Percentiles rank a stretch among this genome's conserved stretches.
Evolutionary conservation across 164 flowering plant genomes (phyloP).

Genomic region (Nymphaea colorata): DNA sequence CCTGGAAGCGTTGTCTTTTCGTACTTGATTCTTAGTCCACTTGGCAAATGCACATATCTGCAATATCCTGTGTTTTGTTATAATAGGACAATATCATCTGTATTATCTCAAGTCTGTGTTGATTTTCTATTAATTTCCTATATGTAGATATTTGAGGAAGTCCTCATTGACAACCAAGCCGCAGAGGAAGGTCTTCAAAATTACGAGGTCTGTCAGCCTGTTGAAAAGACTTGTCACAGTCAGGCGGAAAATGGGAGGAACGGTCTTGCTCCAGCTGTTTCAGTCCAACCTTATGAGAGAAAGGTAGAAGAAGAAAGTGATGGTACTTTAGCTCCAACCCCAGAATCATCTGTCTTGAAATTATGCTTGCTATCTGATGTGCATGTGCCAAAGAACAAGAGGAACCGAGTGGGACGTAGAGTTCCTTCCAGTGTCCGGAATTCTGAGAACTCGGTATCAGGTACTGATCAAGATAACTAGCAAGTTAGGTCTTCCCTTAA

Average conservation of each 20-base stretch:
- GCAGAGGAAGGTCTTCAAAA: slow-evolving; percentile 24
- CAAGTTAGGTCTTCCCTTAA: background rate
- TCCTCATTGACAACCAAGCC: slow-evolving; percentile 29
- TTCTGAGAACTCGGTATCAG: slow-evolving; percentile 5
- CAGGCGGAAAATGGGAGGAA: background rate
- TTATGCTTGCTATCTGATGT: slow-evolving; percentile 32
- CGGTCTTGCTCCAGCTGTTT: background rate
- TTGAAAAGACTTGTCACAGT: slow-evolving; percentile 10
- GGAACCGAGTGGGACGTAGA: slow-evolving; percentile 71
- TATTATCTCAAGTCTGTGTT: too few species aligned
- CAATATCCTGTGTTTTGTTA: too few species aligned
- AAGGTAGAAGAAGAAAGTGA: slow-evolving; percentile 23
- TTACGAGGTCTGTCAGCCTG: slow-evolving; percentile 13
- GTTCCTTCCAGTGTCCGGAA: slow-evolving; percentile 50
- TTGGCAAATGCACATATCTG: too few species aligned
- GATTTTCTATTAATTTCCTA: background rate
- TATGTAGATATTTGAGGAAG: slow-evolving; percentile 44
- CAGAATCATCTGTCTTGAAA: slow-evolving; percentile 18
- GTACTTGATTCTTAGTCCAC: too few species aligned
- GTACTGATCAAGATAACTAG: background rate
- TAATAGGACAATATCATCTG: too few species aligned
- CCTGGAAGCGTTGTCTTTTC: too few species aligned
- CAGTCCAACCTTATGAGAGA: background rate
- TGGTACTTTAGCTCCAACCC: slow-evolving; percentile 8
- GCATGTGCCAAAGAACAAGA: slow-evolving; percentile 43